These are phyloP conservation scores for Pseudogymnoascus sp. DNA, from an alignment of 2,329 filamentous ascomycete genomes.

Conservation along the genomic window DNA sequence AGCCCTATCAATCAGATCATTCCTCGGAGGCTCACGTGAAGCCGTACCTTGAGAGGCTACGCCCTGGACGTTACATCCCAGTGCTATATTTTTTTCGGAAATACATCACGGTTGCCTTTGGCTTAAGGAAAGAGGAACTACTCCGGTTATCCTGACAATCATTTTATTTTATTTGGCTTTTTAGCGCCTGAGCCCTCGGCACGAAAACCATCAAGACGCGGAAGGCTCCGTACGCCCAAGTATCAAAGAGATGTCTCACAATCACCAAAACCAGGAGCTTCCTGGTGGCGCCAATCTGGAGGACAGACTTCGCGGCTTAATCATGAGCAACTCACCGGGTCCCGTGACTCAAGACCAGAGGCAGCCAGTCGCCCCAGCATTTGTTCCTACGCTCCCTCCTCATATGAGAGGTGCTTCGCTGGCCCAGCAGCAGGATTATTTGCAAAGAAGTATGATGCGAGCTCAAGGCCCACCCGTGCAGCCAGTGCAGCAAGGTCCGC, in stretches of 20 bases:
- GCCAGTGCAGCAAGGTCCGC: neutral
- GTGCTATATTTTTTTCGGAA: neutral
- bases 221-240: neutral
- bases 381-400: conserved; percentile 14
- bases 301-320: conserved; percentile 50
- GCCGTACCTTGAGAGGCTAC: neutral
- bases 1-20: neutral
- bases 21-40: neutral
- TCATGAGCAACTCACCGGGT: conserved; percentile 42
- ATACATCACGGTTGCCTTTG: neutral
- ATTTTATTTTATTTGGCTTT: neutral
- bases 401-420: conserved; percentile 17
- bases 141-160: neutral
- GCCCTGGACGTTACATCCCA: neutral
- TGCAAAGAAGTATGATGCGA: neutral
- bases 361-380: conserved; percentile 10
- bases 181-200: neutral
- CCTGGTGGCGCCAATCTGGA: conserved; percentile 35
- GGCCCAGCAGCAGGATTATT: conserved; percentile 18
- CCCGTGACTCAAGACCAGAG: conserved; percentile 15
- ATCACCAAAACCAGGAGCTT: conserved; percentile 5
- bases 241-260: neutral
- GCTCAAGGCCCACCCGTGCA: neutral
- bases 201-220: neutral
- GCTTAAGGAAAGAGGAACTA: neutral